Conservation (phyloP, 2,329 filamentous ascomycete genomes). For the Scedosporium boydii region DNA sequence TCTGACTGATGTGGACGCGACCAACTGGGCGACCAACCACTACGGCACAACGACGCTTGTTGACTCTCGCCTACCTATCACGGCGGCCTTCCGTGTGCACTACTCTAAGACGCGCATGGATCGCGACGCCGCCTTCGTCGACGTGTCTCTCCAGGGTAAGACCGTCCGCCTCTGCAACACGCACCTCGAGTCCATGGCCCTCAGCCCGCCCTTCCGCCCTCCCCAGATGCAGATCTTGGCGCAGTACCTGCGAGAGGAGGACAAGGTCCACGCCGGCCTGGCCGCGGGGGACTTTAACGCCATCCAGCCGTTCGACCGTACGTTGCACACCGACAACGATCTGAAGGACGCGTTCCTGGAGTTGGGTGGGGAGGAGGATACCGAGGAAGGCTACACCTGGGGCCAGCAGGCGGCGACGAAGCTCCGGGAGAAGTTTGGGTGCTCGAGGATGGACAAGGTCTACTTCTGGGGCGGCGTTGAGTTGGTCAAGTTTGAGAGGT, state of each 20-base stretch:
- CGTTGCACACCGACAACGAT: slow-evolving; percentile 34
- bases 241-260: slow-evolving; percentile 26
- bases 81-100: slow-evolving; percentile 37
- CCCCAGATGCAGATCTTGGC: slow-evolving; percentile 35
- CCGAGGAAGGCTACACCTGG: slow-evolving; percentile 46
- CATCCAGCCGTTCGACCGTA: slow-evolving; percentile 42
- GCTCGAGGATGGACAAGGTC: slow-evolving; percentile 44
- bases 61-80: slow-evolving; percentile 33
- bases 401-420: slow-evolving; percentile 38
- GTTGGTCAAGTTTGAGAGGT: slow-evolving; percentile 29
- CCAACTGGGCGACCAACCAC: slow-evolving; percentile 31
- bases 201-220: slow-evolving; percentile 37
- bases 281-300: slow-evolving; percentile 49
- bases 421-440: slow-evolving; percentile 34
- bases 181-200: slow-evolving; percentile 45
- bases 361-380: slow-evolving; percentile 38
- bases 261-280: slow-evolving; percentile 28
- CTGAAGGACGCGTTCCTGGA: slow-evolving; percentile 44
- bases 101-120: slow-evolving; percentile 39
- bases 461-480: slow-evolving; percentile 29
- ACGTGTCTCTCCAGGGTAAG: slow-evolving; percentile 24
- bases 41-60: slow-evolving; percentile 47
- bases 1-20: slow-evolving; percentile 33
- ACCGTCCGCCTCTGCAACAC: slow-evolving; percentile 42
- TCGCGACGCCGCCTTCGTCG: slow-evolving; percentile 46